A percentile compares a stretch with the other conserved stretches of the same genome.
Evolutionary conservation across 176 grass and related monocot genomes (phyloP).

Genomic region (Aegilops longissima): DNA sequence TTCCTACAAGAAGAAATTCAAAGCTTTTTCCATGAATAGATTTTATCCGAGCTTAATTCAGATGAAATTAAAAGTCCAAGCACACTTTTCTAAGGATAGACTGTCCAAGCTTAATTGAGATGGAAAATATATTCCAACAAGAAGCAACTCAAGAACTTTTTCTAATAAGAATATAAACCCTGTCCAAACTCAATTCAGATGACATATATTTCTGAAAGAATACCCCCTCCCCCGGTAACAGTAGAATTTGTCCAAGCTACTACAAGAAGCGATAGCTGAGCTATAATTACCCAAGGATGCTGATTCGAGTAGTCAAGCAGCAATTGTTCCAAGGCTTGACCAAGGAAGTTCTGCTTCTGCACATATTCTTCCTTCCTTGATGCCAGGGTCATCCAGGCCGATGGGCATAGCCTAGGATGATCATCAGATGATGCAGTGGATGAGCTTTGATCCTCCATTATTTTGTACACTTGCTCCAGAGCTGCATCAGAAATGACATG

Average conservation of each 20-base stretch:
- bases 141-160: neutral
- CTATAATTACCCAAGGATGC: constrained; percentile 13
- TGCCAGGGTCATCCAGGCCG: neutral
- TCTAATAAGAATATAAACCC: too few relatives aligned
- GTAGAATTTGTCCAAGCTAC: too few relatives aligned
- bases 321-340: constrained; percentile 11
- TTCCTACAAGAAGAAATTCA: neutral
- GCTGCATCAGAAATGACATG: constrained; percentile 16
- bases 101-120: neutral
- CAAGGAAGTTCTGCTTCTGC: constrained; percentile 14
- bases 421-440: neutral
- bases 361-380: constrained; percentile 2
- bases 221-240: too few relatives aligned
- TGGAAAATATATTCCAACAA: neutral
- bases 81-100: neutral
- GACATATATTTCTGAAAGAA: too few relatives aligned
- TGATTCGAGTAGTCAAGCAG: neutral
- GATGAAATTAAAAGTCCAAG: neutral
- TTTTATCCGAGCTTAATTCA: neutral
- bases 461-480: neutral
- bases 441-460: neutral
- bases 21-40: neutral
- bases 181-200: too few relatives aligned
- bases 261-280: too few relatives aligned
- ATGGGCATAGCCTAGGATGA: neutral